Evolutionary conservation across 1,284 basidiomycete genomes (phyloP).

Genomic region (Cystobasidium slooffiae): DNA sequence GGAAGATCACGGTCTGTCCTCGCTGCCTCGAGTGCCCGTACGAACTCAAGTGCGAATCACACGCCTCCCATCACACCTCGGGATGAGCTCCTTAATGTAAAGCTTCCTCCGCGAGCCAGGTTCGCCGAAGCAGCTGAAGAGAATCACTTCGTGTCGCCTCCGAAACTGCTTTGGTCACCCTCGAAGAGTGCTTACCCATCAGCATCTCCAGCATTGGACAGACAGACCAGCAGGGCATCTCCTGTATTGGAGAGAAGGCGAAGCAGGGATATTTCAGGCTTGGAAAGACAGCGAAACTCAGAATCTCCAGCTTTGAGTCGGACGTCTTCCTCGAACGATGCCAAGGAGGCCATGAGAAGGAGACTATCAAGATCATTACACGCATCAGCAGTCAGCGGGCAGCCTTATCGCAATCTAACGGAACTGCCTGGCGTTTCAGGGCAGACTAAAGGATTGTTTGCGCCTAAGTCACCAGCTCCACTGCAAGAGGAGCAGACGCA

Average conservation of each 20-base stretch:
- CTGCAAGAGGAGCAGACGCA: not conserved
- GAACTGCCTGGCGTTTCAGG: slow-evolving; percentile 19
- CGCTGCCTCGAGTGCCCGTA: not conserved
- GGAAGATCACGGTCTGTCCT: not conserved
- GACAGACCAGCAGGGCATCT: not conserved
- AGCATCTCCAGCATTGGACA: not conserved
- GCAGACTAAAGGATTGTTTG: slow-evolving; percentile 27
- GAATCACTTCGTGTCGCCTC: slow-evolving; percentile 8
- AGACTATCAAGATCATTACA: slow-evolving; percentile 11
- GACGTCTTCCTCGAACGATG: slow-evolving; percentile 1
- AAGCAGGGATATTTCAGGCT: not conserved
- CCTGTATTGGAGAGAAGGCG: not conserved
- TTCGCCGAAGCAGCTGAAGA: not conserved
- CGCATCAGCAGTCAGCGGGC: slow-evolving; percentile 5
- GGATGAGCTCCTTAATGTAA: not conserved
- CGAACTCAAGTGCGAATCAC: not conserved
- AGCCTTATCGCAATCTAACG: slow-evolving; percentile 19
- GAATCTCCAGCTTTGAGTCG: not conserved
- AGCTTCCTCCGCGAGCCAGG: not conserved
- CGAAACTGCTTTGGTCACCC: slow-evolving; percentile 4
- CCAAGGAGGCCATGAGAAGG: slow-evolving; percentile 10
- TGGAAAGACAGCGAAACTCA: not conserved
- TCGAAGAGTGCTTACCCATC: slow-evolving; percentile 8
- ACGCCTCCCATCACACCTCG: not conserved
- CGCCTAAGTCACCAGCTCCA: not conserved